Base-by-base conservation (phyloP, 2,329 filamentous ascomycete species). In the Polychaeton citri region DNA sequence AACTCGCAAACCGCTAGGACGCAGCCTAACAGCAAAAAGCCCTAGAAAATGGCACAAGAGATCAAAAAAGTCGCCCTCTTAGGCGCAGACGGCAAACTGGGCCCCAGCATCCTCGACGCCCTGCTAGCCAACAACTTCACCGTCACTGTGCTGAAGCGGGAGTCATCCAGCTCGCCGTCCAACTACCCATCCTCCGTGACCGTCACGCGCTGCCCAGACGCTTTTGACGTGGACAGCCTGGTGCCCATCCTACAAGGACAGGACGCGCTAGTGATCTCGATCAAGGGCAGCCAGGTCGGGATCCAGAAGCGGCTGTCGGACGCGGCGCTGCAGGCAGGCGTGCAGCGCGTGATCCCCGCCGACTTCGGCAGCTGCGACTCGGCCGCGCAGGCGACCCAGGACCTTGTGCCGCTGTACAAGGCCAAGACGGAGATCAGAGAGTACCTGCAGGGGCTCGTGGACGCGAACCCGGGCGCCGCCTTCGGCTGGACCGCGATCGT, bases 401-500 rank as follows among this genome's bases (percentile, higher is more conserved):
- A 52, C 2, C 42, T 60, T 2, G 61, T 79, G 1, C 66, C 72
- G 1, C 48, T 74, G 1, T 76, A 73, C 39, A 53, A 50, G 2
- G 53, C 53, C 40, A 81, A 81, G 44, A 43, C 51, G 10, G 45
- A 38, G n/a, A 45, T 58, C 4, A 50, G 73, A 7, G 64, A 74
- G 21, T 74, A 76, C 41, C 58, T 78, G 15, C 62, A 68, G 42
- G 54, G 55, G 17, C 46, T 55, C 3, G 42, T 48, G 2, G 66
- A 45, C 56, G 59, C 46, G 53, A 59, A 28, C 52, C 15, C 43
- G 9, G 30, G 47, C 18, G 58, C 33, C 0, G 53, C 45, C 1
- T 68, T 80, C 42, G 66, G 61, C 19, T 81, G 76, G 75, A 78
- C 72, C 1, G 69, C 62, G 2, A 51, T 81, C 10, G 65, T 73